These are phyloP conservation scores for Bondarzewia mesenterica DNA, from an alignment of 1,284 basidiomycete species.

Conservation along the genomic window DNA sequence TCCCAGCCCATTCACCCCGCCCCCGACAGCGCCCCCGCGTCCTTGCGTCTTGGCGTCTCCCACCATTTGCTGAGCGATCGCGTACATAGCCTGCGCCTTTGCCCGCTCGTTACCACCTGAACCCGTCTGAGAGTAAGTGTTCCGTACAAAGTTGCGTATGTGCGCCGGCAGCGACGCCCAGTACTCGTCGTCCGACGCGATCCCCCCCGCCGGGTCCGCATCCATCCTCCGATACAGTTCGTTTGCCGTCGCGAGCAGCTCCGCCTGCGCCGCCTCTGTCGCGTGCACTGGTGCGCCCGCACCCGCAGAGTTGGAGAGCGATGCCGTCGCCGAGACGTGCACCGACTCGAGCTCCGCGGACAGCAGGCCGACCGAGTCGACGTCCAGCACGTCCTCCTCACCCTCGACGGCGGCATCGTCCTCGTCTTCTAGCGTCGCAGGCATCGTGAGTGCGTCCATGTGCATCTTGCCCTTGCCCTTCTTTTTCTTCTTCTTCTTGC, in stretches of 20 bases:
- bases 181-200: constrained; percentile 36
- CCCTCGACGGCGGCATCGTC: constrained; percentile 9
- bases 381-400: constrained; percentile 7
- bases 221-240: constrained; percentile 52
- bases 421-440: constrained; percentile 4
- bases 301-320: background rate
- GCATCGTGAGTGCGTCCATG: background rate
- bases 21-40: constrained; percentile 20
- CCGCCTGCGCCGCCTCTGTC: constrained; percentile 32
- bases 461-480: constrained; percentile 5
- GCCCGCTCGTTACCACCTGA: constrained; percentile 24
- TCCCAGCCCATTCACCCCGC: constrained; percentile 9
- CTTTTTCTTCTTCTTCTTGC: constrained; percentile 9
- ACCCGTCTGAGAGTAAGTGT: constrained; percentile 22
- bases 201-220: constrained; percentile 26
- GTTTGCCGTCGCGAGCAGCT: constrained; percentile 45
- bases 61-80: constrained; percentile 61
- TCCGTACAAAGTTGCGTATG: constrained; percentile 43
- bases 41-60: background rate
- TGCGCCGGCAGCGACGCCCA: constrained; percentile 46
- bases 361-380: constrained; percentile 5
- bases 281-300: constrained; percentile 5
- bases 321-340: background rate
- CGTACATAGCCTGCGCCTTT: constrained; percentile 54
- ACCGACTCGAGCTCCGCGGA: background rate